Percentiles rank a stretch among this genome's conserved stretches.
Evolutionary conservation across 202 grass and related monocot species (phyloP).

Genomic region (Panicum virgatum): DNA sequence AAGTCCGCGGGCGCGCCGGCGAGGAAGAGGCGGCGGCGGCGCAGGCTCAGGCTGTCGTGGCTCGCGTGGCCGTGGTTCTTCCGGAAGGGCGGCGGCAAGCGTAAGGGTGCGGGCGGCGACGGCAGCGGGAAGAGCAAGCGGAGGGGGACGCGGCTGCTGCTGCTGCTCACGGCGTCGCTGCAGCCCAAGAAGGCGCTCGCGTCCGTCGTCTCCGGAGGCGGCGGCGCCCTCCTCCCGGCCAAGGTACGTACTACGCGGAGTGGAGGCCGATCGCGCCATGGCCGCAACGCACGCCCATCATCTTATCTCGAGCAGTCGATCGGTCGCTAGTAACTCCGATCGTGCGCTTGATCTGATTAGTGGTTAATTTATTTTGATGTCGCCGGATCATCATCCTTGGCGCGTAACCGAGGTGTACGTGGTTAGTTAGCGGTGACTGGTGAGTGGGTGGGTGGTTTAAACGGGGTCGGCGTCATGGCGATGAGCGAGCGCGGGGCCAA

Average conservation of each 20-base stretch:
- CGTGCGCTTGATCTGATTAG: background rate
- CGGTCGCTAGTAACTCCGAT: background rate
- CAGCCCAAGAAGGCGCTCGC: constrained; percentile 25
- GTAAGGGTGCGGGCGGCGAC: background rate
- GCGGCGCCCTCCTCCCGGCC: constrained; percentile 1
- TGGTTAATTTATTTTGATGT: background rate
- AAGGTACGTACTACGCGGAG: constrained; percentile 22
- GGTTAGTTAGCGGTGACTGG: background rate
- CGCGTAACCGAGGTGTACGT: background rate
- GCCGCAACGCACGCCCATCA: background rate
- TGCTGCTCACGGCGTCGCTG: constrained; percentile 38
- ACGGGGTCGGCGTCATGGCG: background rate
- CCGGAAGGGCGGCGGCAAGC: too few species aligned
- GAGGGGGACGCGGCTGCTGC: background rate
- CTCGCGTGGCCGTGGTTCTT: constrained; percentile 24
- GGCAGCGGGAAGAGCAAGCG: background rate
- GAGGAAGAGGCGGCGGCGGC: background rate
- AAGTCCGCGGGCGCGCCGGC: background rate
- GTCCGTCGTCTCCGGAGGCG: constrained; percentile 31
- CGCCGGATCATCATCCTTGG: background rate
- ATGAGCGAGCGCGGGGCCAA: background rate
- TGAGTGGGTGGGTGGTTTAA: constrained; percentile 23
- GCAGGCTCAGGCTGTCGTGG: constrained; percentile 13
- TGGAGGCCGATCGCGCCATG: background rate
- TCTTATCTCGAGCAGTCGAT: background rate